phyloP scores from a whole-genome alignment of 768 basidiomycete genomes.

The Mycena galopus region DNA sequence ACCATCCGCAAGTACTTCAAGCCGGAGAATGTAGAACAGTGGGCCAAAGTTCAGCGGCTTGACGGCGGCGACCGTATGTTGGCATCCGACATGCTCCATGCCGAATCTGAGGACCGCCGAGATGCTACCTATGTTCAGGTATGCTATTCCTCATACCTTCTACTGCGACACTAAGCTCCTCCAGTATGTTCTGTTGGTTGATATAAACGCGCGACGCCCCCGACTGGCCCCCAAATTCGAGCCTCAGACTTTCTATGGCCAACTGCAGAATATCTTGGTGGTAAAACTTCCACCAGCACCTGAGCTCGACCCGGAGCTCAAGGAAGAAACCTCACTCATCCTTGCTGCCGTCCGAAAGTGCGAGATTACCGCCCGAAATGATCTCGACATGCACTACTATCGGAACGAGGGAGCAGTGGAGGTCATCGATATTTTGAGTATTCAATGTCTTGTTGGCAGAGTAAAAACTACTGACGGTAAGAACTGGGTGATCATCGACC shows the following conservation, averaged over 20 bases:
- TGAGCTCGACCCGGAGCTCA: conserved; percentile 6
- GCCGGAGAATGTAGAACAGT: conserved; percentile 26
- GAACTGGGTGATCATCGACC: conserved; percentile 41
- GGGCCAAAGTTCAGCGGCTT: conserved; percentile 37
- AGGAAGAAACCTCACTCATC: conserved; percentile 15
- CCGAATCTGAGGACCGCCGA: conserved; percentile 28
- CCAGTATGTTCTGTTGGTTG: conserved; percentile 45
- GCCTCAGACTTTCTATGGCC: conserved; percentile 36
- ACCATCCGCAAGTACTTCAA: conserved; percentile 1
- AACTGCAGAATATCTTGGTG: conserved; percentile 10
- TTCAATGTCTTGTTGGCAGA: conserved; percentile 44
- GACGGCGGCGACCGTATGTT: conserved; percentile 40
- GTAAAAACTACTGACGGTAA: conserved; percentile 28
- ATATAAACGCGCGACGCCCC: conserved; percentile 29
- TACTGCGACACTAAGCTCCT: background rate
- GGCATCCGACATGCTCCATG: conserved; percentile 11
- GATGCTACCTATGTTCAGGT: conserved; percentile 46
- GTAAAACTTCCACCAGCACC: background rate
- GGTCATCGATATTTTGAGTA: conserved; percentile 38
- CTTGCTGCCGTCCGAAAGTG: conserved; percentile 34
- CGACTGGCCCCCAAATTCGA: background rate
- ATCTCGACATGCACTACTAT: conserved; percentile 39
- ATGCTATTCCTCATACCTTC: background rate
- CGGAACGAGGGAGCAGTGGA: conserved; percentile 12
- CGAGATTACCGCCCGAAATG: background rate